phyloP scores from a whole-genome alignment of 495 filamentous ascomycete genomes.

The Aspergillus haitiensis region DNA sequence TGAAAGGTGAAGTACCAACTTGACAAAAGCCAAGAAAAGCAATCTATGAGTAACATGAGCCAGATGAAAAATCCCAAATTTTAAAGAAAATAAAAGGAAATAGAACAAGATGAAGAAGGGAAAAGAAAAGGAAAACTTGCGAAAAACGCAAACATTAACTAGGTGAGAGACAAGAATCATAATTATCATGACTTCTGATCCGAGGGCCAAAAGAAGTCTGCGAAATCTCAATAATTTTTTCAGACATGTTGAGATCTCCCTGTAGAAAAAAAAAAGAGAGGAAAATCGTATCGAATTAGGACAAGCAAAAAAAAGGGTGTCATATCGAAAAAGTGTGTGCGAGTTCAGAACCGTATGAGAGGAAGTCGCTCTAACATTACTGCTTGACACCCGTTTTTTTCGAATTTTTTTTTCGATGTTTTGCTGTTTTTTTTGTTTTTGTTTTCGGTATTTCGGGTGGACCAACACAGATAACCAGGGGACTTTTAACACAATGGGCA shows the following conservation, averaged over 20 bases:
- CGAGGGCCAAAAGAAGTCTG: constrained; percentile 22
- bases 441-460: constrained; percentile 9
- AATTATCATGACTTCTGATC: constrained; percentile 47
- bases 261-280: constrained; percentile 5
- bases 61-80: constrained; percentile 35
- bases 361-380: constrained; percentile 36
- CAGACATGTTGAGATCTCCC: constrained; percentile 23
- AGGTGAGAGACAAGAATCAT: constrained; percentile 34
- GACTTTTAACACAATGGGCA: constrained; percentile 40
- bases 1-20: constrained; percentile 33
- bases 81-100: constrained; percentile 23
- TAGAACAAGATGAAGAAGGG: constrained; percentile 21
- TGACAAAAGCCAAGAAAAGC: constrained; percentile 27
- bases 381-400: constrained; percentile 39
- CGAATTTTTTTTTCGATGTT: constrained; percentile 27
- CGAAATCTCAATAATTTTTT: constrained; percentile 18
- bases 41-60: constrained; percentile 38
- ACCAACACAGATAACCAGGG: constrained; percentile 28
- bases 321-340: constrained; percentile 21
- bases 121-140: constrained; percentile 12
- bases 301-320: constrained; percentile 17
- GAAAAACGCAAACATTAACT: constrained; percentile 15
- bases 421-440: no score
- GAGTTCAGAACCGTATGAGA: constrained; percentile 23
- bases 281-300: constrained; percentile 22